phyloP scores from a whole-genome alignment of 2,329 filamentous ascomycete species.

The Aspergillaceae sp. region DNA sequence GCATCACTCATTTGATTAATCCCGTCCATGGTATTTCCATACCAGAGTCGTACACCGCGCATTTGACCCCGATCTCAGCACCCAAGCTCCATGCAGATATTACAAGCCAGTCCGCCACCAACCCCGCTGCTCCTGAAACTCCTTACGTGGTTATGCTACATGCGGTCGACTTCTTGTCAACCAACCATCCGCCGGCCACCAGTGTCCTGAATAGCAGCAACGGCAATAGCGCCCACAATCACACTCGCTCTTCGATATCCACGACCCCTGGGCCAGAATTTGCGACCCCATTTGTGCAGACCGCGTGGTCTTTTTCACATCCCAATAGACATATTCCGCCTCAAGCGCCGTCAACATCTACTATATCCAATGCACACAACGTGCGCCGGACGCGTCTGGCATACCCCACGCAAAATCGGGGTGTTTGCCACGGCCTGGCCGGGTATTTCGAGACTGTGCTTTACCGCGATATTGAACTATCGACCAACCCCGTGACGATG shows the following conservation, averaged over 20 bases:
- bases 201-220: slow-evolving; percentile 8
- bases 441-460: slow-evolving; percentile 97
- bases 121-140: slow-evolving; percentile 70
- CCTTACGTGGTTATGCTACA: slow-evolving; percentile 93
- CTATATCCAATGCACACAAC: slow-evolving; percentile 83
- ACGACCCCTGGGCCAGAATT: slow-evolving; percentile 24
- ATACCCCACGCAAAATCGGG: slow-evolving; percentile 69
- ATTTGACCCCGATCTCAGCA: slow-evolving; percentile 82
- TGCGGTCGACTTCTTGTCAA: slow-evolving; percentile 76
- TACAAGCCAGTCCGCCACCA: slow-evolving; percentile 50
- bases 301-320: slow-evolving; percentile 39
- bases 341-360: slow-evolving; percentile 22
- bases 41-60: slow-evolving; percentile 84
- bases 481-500: slow-evolving; percentile 86
- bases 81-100: slow-evolving; percentile 81
- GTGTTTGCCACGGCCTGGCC: slow-evolving; percentile 80
- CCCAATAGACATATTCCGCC: slow-evolving; percentile 32
- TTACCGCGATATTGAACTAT: slow-evolving; percentile 77
- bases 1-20: slow-evolving; percentile 82
- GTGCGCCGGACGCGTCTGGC: slow-evolving; percentile 66
- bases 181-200: slow-evolving; percentile 43
- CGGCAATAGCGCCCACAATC: slow-evolving; percentile 11
- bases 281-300: slow-evolving; percentile 31
- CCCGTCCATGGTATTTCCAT: slow-evolving; percentile 82
- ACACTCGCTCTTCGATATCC: slow-evolving; percentile 18